Evolutionary conservation across 768 basidiomycete genomes (phyloP), one percentile per base, ranked within the genome.

Genomic region (Gyrodon lividus): DNA sequence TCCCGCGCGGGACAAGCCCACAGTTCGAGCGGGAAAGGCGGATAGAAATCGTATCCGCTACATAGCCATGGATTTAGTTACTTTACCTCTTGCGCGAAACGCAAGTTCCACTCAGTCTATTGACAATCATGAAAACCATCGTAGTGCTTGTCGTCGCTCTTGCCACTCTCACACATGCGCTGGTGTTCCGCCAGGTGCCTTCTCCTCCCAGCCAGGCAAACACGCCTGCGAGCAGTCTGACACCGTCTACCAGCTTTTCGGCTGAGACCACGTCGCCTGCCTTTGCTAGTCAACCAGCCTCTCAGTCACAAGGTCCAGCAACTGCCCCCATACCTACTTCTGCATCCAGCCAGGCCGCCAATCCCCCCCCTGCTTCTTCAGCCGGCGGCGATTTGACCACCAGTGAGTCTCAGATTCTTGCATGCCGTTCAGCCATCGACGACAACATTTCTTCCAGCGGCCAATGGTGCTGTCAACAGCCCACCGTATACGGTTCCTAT

Each of bases 401-500:
- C n/a, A 50, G 48, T 50, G 19, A 16, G 48, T 50, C 22, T 13
- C 22, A 33, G 7, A 38, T 26, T 6, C 23, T 10, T 22, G 20
- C 14, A 19, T 37, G 22, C 22, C 24, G 16, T 34, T 16, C 40
- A 24, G 40, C 19, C 30, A 50, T 13, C 22, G 1, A 9, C 13
- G 3, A 12, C 19, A 49, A 22, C 7, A 19, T 34, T 24, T 39
- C 43, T 33, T 44, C 17, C 20, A 50, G 37, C 39, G 24, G 38
- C 16, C 13, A 50, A 35, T 22, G 48, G 22, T 35, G 48, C 48
- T 35, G 41, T 50, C 6, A 43, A 50, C 41, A 50, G 41, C 16
- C 22, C 40, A 3, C 48, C 48, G 2, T 50, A 50, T 41, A 43
- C 48, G 13, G 48, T 50, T 5, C 41, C 45, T 33, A 46, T 46